Evolutionary conservation across 2,329 filamentous ascomycete species (phyloP).

Genomic region (Cyphellophora europaea): DNA sequence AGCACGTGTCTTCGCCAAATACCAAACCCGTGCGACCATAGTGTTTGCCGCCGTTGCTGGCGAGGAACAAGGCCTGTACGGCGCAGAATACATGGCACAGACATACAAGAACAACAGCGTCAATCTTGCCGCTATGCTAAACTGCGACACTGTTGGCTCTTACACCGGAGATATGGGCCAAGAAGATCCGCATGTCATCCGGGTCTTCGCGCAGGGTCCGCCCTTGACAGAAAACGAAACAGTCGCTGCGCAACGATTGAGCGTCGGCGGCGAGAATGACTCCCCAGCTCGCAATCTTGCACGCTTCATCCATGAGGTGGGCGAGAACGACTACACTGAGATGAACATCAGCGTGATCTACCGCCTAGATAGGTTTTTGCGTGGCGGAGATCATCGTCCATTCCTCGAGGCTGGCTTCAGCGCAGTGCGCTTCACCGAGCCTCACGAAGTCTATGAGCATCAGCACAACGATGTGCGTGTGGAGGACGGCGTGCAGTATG

Average conservation of each 20-base stretch:
- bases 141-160: slow-evolving; percentile 49
- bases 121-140: slow-evolving; percentile 50
- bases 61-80: slow-evolving; percentile 49
- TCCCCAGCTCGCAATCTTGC: slow-evolving; percentile 46
- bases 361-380: slow-evolving; percentile 46
- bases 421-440: slow-evolving; percentile 48
- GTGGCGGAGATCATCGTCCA: slow-evolving; percentile 47
- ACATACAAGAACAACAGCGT: slow-evolving; percentile 41
- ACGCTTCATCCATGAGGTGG: slow-evolving; percentile 46
- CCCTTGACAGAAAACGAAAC: slow-evolving; percentile 28
- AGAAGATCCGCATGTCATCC: slow-evolving; percentile 41
- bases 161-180: slow-evolving; percentile 36
- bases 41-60: slow-evolving; percentile 49
- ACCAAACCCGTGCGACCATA: slow-evolving; percentile 38
- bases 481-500: slow-evolving; percentile 43
- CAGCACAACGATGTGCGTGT: slow-evolving; percentile 49
- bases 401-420: slow-evolving; percentile 46
- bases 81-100: slow-evolving; percentile 42
- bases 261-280: slow-evolving; percentile 45
- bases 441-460: slow-evolving; percentile 43
- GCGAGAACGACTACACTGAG: slow-evolving; percentile 39
- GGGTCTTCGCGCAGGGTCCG: slow-evolving; percentile 45
- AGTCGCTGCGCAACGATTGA: slow-evolving; percentile 23
- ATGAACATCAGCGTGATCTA: slow-evolving; percentile 51
- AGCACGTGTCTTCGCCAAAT: slow-evolving; percentile 39